Evolutionary conservation across 1,284 basidiomycete species (phyloP), one percentile per base, ranked within the genome.

Genomic region (Ceratobasidium sp.): DNA sequence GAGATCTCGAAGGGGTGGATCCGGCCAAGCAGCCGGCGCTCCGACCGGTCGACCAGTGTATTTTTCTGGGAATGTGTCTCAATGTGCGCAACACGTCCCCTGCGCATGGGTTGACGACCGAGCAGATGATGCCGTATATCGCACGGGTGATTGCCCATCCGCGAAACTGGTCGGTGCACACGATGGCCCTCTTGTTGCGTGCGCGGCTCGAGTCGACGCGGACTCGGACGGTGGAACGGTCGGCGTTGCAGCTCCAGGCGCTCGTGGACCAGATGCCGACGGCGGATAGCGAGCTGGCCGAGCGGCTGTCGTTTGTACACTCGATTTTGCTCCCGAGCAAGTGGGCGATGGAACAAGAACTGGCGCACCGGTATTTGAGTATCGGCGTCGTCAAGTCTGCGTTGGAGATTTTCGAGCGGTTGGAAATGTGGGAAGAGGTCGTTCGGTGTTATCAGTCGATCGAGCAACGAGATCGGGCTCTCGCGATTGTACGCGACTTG

Each of bases 381-480:
- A 84, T 98, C 68, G 96, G 96, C 24, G 94, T 96, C 74, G 86
- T 92, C 74, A 90, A 90, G 78, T 94, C 92, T 2, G 95, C 96
- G 0, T 84, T 98, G 64, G 95, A 93, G 81, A 95, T 98, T 74
- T 98, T 95, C 81, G 92, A 94, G 81, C 87, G 93, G 56, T 84
- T 97, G 74, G 95, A 98, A 83, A 95, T 98, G 94, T 98, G 95
- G 95, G 96, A 97, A 83, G 93, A 98, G 77, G 95, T 92, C 8
- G 94, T 95, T 31, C 86, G 88, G 76, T 98, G 96, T 81, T 92
- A 91, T 84, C 89, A 91, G 76, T 85, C 89, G 31, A 86, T 96
- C 82, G 96, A 96, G 77, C 85, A 88, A 74, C 88, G 87, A 13
- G 92, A 92, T 74, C 89, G 89, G 79, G 96, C 90, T 0, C 86